A percentile compares a stretch with the other conserved stretches of the same genome.
phyloP scores from a whole-genome alignment of 2,329 filamentous ascomycete genomes.

The Metarhizium robertsii region DNA sequence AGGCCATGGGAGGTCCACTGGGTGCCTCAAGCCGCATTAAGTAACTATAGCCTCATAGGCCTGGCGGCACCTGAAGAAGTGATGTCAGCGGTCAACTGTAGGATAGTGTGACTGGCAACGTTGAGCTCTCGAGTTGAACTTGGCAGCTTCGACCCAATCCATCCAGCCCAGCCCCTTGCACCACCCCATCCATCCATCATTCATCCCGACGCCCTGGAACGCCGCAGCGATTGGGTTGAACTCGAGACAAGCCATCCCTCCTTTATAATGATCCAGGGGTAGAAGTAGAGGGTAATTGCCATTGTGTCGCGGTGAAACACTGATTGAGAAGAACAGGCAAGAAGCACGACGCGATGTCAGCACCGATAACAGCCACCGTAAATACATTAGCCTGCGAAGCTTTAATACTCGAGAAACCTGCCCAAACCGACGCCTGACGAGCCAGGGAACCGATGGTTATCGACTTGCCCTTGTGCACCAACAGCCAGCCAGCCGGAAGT shows the following conservation, averaged over 20 bases:
- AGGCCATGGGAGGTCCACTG: no score
- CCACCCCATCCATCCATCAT: not conserved
- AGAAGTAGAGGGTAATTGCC: not conserved
- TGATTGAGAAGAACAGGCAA: not conserved
- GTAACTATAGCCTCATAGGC: not conserved
- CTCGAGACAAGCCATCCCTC: conserved; percentile 1
- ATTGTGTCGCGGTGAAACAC: not conserved
- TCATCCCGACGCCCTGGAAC: conserved; percentile 1
- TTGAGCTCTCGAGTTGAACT: no score
- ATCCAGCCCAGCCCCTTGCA: not conserved
- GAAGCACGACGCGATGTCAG: not conserved
- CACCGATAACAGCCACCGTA: not conserved
- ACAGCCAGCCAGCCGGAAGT: not conserved
- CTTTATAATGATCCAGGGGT: not conserved
- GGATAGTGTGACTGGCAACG: not conserved
- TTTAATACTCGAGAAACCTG: not conserved
- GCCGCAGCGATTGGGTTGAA: not conserved
- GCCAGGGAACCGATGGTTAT: no score
- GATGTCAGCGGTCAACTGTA: not conserved
- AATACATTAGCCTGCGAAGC: not conserved
- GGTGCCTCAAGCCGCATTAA: no score
- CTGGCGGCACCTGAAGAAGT: not conserved
- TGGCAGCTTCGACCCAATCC: not conserved
- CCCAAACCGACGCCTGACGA: no score
- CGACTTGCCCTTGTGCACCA: no score